phyloP scores from a whole-genome alignment of 768 basidiomycete species.

The Hericium rajendrae region DNA sequence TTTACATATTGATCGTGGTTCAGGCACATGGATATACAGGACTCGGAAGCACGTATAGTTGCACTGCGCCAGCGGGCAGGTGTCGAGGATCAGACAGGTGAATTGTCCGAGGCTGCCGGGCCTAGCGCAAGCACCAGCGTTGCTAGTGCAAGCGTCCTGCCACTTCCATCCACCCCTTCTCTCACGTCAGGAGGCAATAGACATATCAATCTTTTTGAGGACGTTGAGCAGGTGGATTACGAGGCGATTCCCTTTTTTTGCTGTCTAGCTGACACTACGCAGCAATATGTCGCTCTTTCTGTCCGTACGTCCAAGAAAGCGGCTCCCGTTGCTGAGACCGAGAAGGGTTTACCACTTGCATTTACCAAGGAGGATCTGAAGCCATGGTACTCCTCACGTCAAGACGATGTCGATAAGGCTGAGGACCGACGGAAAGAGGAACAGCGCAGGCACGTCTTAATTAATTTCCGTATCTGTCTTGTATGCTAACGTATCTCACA shows the following conservation, averaged over 20 bases:
- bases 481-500: background rate
- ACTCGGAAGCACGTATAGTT: constrained; percentile 71
- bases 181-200: constrained; percentile 53
- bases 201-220: constrained; percentile 80
- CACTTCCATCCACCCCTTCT: constrained; percentile 3
- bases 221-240: constrained; percentile 39
- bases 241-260: background rate
- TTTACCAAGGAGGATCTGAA: constrained; percentile 69
- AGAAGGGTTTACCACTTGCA: constrained; percentile 65
- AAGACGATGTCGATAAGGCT: constrained; percentile 11
- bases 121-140: background rate
- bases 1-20: background rate
- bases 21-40: constrained; percentile 31
- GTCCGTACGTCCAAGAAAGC: constrained; percentile 35
- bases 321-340: constrained; percentile 32
- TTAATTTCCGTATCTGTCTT: background rate
- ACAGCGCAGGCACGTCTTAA: constrained; percentile 16
- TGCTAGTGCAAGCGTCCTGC: constrained; percentile 13
- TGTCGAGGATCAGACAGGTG: background rate
- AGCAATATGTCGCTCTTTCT: constrained; percentile 38
- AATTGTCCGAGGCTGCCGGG: background rate
- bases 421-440: constrained; percentile 11
- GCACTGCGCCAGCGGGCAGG: constrained; percentile 56
- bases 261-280: no score
- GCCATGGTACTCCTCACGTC: constrained; percentile 55